These are phyloP conservation scores for Melastoma malabathricum DNA, from an alignment of 345 rosid genomes.

Conservation along the genomic window DNA sequence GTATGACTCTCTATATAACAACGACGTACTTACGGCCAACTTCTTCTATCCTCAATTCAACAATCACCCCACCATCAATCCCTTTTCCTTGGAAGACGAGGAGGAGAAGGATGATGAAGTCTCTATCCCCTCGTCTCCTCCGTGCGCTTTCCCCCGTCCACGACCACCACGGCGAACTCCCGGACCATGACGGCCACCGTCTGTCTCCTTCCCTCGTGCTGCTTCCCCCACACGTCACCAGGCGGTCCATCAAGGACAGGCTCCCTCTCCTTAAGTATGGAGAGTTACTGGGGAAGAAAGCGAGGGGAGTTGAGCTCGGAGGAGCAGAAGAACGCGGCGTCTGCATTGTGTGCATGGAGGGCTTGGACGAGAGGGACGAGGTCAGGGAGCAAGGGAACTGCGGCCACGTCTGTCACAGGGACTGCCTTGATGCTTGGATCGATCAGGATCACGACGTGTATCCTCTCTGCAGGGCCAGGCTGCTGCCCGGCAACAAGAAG, in stretches of 20 bases:
- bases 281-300: neutral
- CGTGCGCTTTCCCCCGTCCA: no score
- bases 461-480: slow-evolving; percentile 9
- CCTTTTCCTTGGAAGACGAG: no score
- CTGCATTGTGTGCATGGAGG: slow-evolving; percentile 7
- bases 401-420: slow-evolving; percentile 7
- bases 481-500: neutral
- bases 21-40: no score
- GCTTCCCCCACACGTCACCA: neutral
- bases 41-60: no score
- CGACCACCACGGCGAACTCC: no score
- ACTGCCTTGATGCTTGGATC: slow-evolving; percentile 10
- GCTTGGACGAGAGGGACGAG: slow-evolving; percentile 1
- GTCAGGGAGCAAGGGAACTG: slow-evolving; percentile 8
- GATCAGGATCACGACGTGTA: slow-evolving; percentile 5
- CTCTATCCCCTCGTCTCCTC: no score
- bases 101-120: no score
- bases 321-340: neutral
- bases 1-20: no score
- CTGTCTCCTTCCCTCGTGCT: slow-evolving; percentile 7
- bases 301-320: neutral
- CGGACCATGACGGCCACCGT: neutral
- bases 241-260: neutral
- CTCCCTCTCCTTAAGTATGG: slow-evolving; percentile 1
- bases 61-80: no score